phyloP scores from a whole-genome alignment of 257 asterid genomes.

The Ophiorrhiza pumila region DNA sequence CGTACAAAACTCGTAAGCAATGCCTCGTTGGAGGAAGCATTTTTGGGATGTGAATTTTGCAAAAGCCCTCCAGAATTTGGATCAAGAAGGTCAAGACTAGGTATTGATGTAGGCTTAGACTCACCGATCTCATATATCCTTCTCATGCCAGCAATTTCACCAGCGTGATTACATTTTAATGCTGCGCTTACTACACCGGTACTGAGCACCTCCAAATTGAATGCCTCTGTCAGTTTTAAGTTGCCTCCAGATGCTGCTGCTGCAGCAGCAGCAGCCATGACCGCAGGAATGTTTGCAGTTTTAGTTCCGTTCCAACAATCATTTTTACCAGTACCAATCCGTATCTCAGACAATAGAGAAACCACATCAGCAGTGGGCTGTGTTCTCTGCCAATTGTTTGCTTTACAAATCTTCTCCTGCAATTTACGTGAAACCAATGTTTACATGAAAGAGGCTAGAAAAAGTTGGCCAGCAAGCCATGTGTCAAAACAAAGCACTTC shows the following conservation, averaged over 20 bases:
- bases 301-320: slow-evolving; percentile 91
- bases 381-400: slow-evolving; percentile 91
- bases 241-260: slow-evolving; percentile 99
- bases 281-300: slow-evolving; percentile 70
- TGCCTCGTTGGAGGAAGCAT: slow-evolving; percentile 72
- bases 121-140: slow-evolving; percentile 82
- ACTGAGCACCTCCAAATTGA: slow-evolving; percentile 92
- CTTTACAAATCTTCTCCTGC: slow-evolving; percentile 91
- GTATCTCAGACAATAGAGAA: slow-evolving; percentile 91
- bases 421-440: slow-evolving; percentile 7
- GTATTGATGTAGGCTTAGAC: slow-evolving; percentile 27
- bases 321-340: slow-evolving; percentile 95
- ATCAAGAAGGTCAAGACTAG: slow-evolving; percentile 50
- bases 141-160: slow-evolving; percentile 99
- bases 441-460: neutral
- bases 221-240: slow-evolving; percentile 82
- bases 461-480: too few relatives aligned
- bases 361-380: slow-evolving; percentile 94
- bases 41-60: slow-evolving; percentile 46
- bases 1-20: slow-evolving; percentile 68
- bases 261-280: slow-evolving; percentile 98
- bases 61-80: slow-evolving; percentile 32
- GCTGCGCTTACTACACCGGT: slow-evolving; percentile 97
- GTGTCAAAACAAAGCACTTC: neutral
- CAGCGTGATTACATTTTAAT: slow-evolving; percentile 94